A percentile compares a stretch with the other conserved stretches of the same genome.
phyloP scores from a whole-genome alignment of 2,329 filamentous ascomycete species.

The Xylariaceae sp. region DNA sequence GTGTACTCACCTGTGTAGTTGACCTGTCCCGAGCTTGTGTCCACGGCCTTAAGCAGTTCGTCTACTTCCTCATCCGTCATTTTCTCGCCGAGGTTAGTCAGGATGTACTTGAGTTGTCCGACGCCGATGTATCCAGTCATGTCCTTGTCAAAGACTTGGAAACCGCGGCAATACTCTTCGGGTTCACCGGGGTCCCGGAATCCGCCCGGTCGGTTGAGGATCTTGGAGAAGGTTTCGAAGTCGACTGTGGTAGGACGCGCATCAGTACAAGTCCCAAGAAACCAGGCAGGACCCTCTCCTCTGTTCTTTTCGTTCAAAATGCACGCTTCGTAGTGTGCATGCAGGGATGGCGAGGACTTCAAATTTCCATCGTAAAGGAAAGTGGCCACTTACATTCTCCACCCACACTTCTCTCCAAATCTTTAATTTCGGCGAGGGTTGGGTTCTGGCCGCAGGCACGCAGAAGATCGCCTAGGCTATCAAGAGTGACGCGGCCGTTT shows the following conservation, averaged over 20 bases:
- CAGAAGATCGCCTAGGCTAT: conserved; percentile 86
- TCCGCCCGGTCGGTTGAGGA: conserved; percentile 94
- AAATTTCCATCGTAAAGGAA: background rate
- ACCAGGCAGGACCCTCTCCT: no score
- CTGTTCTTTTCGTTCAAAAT: background rate
- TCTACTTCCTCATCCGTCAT: conserved; percentile 99
- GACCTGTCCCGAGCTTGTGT: conserved; percentile 92
- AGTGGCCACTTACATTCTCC: conserved; percentile 71
- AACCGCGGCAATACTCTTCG: conserved; percentile 96
- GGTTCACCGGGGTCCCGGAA: conserved; percentile 98
- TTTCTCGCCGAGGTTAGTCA: conserved; percentile 98
- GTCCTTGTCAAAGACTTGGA: conserved; percentile 99
- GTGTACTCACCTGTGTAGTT: conserved; percentile 79
- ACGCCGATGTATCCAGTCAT: conserved; percentile 97
- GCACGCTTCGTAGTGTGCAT: background rate
- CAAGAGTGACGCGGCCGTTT: conserved; percentile 82
- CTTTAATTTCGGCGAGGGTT: conserved; percentile 84
- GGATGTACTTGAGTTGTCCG: conserved; percentile 94
- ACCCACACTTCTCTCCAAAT: conserved; percentile 86
- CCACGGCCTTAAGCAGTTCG: conserved; percentile 96
- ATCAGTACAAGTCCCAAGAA: conserved; percentile 2
- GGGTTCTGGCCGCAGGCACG: conserved; percentile 98
- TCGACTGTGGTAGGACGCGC: conserved; percentile 62
- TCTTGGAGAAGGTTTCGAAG: conserved; percentile 94
- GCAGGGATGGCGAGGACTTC: background rate